Percentiles rank a stretch among this genome's conserved stretches.
Conservation (phyloP, 140 eudicot genomes). For the Senecio squalidus region DNA sequence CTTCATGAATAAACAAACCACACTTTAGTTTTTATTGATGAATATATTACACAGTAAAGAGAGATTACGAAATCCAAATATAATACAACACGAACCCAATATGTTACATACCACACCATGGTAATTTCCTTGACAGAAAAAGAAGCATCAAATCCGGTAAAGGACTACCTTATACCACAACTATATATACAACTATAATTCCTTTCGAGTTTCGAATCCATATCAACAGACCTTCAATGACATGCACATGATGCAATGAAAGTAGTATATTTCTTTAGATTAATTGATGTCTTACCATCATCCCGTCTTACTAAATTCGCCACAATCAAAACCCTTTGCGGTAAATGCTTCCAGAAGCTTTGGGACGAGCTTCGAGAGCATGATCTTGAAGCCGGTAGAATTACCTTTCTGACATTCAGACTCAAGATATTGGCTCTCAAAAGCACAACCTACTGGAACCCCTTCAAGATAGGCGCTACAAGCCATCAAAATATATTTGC, state of each 20-base stretch:
- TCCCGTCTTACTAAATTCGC: constrained; percentile 22
- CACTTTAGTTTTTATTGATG: constrained; percentile 13
- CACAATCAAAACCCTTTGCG: constrained; percentile 57
- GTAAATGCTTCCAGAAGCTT: constrained; percentile 80
- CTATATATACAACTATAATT: not conserved
- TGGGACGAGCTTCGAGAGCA: constrained; percentile 74
- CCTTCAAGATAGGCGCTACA: constrained; percentile 79
- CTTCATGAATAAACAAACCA: not conserved
- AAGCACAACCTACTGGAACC: constrained; percentile 51
- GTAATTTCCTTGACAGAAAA: constrained; percentile 4
- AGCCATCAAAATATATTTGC: constrained; percentile 41
- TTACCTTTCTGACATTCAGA: constrained; percentile 30
- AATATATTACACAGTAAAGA: constrained; percentile 11
- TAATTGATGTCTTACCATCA: constrained; percentile 11
- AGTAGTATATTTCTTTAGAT: not conserved
- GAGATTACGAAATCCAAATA: constrained; percentile 10
- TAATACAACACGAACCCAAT: not conserved
- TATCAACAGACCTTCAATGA: not conserved
- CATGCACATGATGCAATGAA: not conserved
- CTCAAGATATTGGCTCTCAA: constrained; percentile 16
- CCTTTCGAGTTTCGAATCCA: not conserved
- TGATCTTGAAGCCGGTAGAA: constrained; percentile 78
- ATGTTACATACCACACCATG: constrained; percentile 21
- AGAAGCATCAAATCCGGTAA: not conserved
- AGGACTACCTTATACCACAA: not conserved